Evolutionary conservation across 768 basidiomycete species (phyloP), one percentile per base, ranked within the genome.

Genomic region (Rhodosporidiobolus odoratus): DNA sequence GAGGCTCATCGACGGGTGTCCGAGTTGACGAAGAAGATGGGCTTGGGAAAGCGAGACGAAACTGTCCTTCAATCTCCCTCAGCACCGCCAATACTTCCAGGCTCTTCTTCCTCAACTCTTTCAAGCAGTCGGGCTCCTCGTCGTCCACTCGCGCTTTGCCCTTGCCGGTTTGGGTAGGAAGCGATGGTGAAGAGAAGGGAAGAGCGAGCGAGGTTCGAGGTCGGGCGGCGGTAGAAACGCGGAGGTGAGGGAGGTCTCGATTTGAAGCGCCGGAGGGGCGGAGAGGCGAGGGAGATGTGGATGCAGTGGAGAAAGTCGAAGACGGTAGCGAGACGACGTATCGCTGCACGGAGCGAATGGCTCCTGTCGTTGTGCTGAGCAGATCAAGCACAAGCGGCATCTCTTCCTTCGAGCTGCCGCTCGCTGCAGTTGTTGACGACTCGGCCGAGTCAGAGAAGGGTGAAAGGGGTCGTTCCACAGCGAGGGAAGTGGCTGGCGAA

Each of bases 281-380:
- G 47, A 56, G 9, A 12, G 25, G 16, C 3, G 34, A 19, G 41
- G n/a, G 13, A 13, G 17, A 30, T 2, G 56, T 3, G 58, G 41
- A n/a, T 34, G 48, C 9, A 34, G 61, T 32, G 56, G 38, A 4
- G 45, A 52, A n/a, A 9, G 65, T 52, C n/a, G 65, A 89, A 76
- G 91, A 87, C 0, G 91, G 91, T 21, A 93, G 85, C 0, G 89
- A 86, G 40, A 93, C 82, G 27, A 92, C 81, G 78, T 92, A 93
- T 78, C 90, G 90, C 19, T 92, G 85, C 40, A 91, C 88, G 21
- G 88, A 87, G 41, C 92, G 86, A 57, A 96, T 86, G 7, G 89
- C 86, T 48, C 84, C 84, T 12, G 91, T 92, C 0, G 92, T 93
- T 1, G 83, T 86, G 79, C 90, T 88, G 66, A 95, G 85, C 8